Conservation (phyloP, 768 basidiomycete genomes). For the Amanita rubescens region DNA sequence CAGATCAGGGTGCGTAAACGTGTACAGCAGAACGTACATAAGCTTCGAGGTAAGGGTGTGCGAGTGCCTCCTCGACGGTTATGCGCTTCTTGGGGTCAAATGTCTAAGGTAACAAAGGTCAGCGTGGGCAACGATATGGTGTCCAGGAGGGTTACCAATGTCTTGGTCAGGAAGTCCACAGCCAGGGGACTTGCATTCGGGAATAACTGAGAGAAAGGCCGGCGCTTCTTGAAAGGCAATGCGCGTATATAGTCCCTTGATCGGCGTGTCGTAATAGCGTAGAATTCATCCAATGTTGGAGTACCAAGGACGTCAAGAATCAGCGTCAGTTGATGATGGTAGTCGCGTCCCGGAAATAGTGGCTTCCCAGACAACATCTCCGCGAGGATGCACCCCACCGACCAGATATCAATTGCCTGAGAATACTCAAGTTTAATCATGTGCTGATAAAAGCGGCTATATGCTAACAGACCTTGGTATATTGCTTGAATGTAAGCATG, state of each 20-base stretch:
- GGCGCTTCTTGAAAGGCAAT: slow-evolving; percentile 85
- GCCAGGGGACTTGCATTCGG: slow-evolving; percentile 83
- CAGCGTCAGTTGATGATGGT: slow-evolving; percentile 92
- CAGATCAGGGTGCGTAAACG: background rate
- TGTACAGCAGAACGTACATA: slow-evolving; percentile 49
- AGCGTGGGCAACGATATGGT: background rate
- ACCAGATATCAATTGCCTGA: slow-evolving; percentile 85
- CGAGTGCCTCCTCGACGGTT: slow-evolving; percentile 88
- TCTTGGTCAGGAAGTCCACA: slow-evolving; percentile 65
- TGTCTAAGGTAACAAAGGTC: slow-evolving; percentile 41
- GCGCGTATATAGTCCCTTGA: slow-evolving; percentile 95
- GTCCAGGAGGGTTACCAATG: slow-evolving; percentile 44
- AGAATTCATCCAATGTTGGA: slow-evolving; percentile 95
- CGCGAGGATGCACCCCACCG: slow-evolving; percentile 81
- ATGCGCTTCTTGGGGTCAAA: slow-evolving; percentile 98
- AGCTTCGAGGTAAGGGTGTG: slow-evolving; percentile 93
- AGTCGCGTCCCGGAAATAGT: slow-evolving; percentile 93
- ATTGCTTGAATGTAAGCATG: slow-evolving; percentile 99
- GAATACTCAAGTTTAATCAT: slow-evolving; percentile 5
- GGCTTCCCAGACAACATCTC: slow-evolving; percentile 98
- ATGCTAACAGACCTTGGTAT: slow-evolving; percentile 66
- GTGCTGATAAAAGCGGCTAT: slow-evolving; percentile 12
- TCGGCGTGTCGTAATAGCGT: slow-evolving; percentile 87
- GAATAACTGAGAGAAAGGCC: slow-evolving; percentile 78
- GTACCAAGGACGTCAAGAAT: slow-evolving; percentile 97